Evolutionary conservation across 306 rosid species (phyloP).

Genomic region (Potentilla sterilis): DNA sequence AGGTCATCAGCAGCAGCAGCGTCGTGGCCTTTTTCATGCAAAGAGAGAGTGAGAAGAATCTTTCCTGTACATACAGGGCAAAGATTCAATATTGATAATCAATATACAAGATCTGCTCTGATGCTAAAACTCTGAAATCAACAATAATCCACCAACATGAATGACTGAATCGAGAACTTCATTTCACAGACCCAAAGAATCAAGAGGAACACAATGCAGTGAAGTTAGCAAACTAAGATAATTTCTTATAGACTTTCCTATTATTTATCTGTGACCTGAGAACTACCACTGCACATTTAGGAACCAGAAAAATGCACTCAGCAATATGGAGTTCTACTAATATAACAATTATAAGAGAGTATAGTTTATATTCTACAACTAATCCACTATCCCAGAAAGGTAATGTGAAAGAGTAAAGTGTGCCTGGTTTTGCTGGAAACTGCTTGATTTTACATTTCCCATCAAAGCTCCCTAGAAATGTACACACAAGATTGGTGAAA

Average conservation of each 20-base stretch:
- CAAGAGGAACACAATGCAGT: neutral
- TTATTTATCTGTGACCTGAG: neutral
- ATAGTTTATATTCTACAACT: neutral
- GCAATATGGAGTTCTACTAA: neutral
- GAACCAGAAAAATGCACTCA: neutral
- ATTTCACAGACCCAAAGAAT: neutral
- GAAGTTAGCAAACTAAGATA: neutral
- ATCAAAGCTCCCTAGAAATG: neutral
- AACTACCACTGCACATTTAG: neutral
- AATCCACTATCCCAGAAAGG: neutral
- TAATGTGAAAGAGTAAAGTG: neutral
- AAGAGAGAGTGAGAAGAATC: constrained; percentile 64
- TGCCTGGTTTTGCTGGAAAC: neutral
- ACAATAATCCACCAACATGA: neutral
- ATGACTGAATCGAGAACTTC: neutral
- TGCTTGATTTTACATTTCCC: neutral
- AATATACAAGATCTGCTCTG: constrained; percentile 1
- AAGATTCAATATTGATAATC: neutral
- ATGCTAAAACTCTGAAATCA: neutral
- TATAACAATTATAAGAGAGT: neutral
- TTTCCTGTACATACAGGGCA: constrained; percentile 55
- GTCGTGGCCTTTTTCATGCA: constrained; percentile 47
- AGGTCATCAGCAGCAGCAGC: constrained; percentile 20
- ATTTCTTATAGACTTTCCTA: neutral
- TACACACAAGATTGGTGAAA: neutral